Conservation (phyloP, 805 yeast species). For the Cyberlindnera japonica region DNA sequence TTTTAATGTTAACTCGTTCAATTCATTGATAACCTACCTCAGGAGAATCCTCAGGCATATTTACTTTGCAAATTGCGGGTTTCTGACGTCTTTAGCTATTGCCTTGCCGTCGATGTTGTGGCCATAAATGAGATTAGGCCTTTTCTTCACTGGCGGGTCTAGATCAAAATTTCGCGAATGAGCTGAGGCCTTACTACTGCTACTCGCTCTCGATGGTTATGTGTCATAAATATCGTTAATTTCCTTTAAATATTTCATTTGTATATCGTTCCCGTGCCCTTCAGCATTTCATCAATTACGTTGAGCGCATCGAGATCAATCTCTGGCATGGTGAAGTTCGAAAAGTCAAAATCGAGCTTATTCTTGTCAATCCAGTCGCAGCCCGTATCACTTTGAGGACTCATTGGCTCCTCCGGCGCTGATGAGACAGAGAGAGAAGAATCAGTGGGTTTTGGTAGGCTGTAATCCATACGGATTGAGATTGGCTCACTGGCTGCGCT, state of each 20-base stretch:
- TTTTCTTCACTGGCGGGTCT: too few relatives aligned
- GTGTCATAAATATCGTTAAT: slow-evolving; percentile 1
- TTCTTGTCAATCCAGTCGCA: slow-evolving; percentile 57
- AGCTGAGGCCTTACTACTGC: too few relatives aligned
- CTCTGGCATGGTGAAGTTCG: slow-evolving; percentile 23
- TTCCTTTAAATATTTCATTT: background rate
- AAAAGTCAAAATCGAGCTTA: slow-evolving; percentile 35
- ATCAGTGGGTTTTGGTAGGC: slow-evolving; percentile 10
- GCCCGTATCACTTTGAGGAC: slow-evolving; percentile 40
- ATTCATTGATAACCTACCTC: background rate
- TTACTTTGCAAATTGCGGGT: too few relatives aligned
- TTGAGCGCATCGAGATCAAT: slow-evolving; percentile 25
- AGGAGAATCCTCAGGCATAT: background rate
- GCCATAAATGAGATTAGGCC: too few relatives aligned
- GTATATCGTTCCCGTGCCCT: slow-evolving; percentile 10
- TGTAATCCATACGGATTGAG: slow-evolving; percentile 12
- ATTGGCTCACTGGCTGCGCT: background rate
- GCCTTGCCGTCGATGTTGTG: too few relatives aligned
- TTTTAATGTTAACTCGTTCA: background rate
- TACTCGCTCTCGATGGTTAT: too few relatives aligned
- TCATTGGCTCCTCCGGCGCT: slow-evolving; percentile 8
- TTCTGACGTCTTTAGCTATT: too few relatives aligned
- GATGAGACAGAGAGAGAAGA: background rate
- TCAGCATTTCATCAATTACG: slow-evolving; percentile 27
- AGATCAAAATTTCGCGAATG: too few relatives aligned